Evolutionary conservation across 192 early-diverging fungal species (phyloP), one percentile per base, ranked within the genome.

Genomic region (Chytriomyces hyalinus): DNA sequence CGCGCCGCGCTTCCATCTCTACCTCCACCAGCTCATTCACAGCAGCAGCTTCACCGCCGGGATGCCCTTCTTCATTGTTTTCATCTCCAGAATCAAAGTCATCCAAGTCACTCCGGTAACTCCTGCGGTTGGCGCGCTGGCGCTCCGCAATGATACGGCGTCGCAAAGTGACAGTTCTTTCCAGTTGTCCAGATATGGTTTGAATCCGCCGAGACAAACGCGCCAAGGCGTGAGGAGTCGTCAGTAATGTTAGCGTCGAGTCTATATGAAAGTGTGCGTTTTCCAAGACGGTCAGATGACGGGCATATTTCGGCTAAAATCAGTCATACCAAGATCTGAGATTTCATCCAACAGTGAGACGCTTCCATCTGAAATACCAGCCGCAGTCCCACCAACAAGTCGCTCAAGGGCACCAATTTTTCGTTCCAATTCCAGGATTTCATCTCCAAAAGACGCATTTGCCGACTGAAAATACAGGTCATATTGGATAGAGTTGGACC

Each of bases 201-300:
- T 72, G 70, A 36, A 72, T 59, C 13, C 70, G 70, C 8, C 70
- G 49, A 20, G 70, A 72, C 11, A 72, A 53, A 17, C 70, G 70
- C 22, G 70, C 70, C 11, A 72, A 53, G 10, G 70, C 70, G 70
- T 72, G 70, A 24, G 70, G 70, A 9, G 70, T 72, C 50, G 70
- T 72, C 22, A 72, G 53, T 9, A 72, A 53, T 7, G 70, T 72
- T 20, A 72, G 36, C 8, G 70, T 72, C 22, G 70, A 53, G 53
- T 72, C 70, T 28, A 57, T 57, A 3, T 20, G 5, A 57, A 57
- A n/a, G 53, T 13, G 20, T 57, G 36, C 36, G 36, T 36, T 2
- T 36, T 36, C 36, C 36, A 36, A 36, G 36, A 26, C 0, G 36
- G 36, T 36, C 36, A 36, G 36, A 36, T 2, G 36, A 36, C 36